Evolutionary conservation across 2,329 filamentous ascomycete genomes (phyloP).

Genomic region (Colletotrichum gigasporum): DNA sequence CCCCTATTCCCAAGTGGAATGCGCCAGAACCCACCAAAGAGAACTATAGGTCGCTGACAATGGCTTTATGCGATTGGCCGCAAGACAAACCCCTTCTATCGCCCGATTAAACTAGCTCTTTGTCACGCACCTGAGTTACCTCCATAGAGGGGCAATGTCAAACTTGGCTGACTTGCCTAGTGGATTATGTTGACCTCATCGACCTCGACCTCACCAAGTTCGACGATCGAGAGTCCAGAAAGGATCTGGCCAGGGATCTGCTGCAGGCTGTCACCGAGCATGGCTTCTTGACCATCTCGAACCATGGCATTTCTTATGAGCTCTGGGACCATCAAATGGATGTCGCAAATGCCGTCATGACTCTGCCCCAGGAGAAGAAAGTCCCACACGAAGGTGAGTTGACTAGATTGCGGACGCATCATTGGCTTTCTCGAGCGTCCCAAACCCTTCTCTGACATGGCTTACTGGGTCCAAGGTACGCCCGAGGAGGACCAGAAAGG

Average conservation of each 20-base stretch:
- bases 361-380: slow-evolving; percentile 37
- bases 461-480: no score
- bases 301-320: slow-evolving; percentile 39
- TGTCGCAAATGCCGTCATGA: slow-evolving; percentile 40
- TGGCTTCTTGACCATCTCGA: slow-evolving; percentile 38
- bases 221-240: slow-evolving; percentile 35
- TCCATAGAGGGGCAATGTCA: not conserved
- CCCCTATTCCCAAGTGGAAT: no score
- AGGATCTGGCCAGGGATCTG: slow-evolving; percentile 39
- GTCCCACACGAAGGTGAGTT: slow-evolving; percentile 37
- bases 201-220: slow-evolving; percentile 40
- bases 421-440: no score
- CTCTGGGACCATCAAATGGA: slow-evolving; percentile 37
- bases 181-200: slow-evolving; percentile 39
- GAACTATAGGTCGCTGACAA: no score
- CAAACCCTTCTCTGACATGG: no score
- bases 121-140: no score
- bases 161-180: not conserved
- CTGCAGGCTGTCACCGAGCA: slow-evolving; percentile 39
- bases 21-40: no score
- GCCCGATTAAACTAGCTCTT: no score
- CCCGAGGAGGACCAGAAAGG: slow-evolving; percentile 37
- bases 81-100: no score
- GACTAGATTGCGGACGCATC: no score
- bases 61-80: no score